phyloP scores from a whole-genome alignment of 2,329 filamentous ascomycete species.

The Truncatella angustata region DNA sequence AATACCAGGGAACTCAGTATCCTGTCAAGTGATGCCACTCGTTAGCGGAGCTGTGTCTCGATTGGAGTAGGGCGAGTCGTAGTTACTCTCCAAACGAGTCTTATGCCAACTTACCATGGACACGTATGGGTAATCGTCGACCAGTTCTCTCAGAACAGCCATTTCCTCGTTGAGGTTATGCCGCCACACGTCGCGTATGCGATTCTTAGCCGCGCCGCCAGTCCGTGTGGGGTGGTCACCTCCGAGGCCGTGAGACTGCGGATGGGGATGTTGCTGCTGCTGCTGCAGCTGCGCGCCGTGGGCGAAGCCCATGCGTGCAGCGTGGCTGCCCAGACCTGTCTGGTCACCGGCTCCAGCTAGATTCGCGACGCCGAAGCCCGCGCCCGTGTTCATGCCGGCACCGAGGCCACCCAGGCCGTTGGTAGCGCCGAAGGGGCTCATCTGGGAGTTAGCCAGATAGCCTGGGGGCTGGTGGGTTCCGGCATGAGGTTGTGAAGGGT shows the following conservation, averaged over 20 bases:
- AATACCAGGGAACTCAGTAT: conserved; percentile 97
- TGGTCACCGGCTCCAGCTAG: conserved; percentile 39
- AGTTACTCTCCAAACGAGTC: no score
- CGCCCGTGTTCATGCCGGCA: conserved; percentile 48
- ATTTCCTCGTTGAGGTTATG: conserved; percentile 91
- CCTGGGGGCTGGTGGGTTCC: conserved; percentile 50
- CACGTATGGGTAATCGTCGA: conserved; percentile 92
- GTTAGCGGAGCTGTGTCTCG: no score
- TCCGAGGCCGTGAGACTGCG: conserved; percentile 29
- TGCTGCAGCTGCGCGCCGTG: conserved; percentile 62
- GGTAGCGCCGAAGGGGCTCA: conserved; percentile 60
- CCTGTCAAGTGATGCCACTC: conserved; percentile 55
- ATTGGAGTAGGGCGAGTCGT: no score
- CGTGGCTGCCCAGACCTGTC: conserved; percentile 80
- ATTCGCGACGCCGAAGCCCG: conserved; percentile 48
- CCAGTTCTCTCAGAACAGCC: conserved; percentile 74
- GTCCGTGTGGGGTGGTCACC: conserved; percentile 32
- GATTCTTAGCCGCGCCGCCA: conserved; percentile 61
- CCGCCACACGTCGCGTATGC: conserved; percentile 96
- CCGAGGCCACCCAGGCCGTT: conserved; percentile 55
- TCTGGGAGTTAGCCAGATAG: conserved; percentile 68
- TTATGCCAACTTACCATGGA: conserved; percentile 98
- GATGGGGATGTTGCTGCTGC: conserved; percentile 56
- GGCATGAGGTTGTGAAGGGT: conserved; percentile 48
- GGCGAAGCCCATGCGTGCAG: conserved; percentile 82